Conservation (phyloP, 441 rosid species). For the Corymbia calophylla region DNA sequence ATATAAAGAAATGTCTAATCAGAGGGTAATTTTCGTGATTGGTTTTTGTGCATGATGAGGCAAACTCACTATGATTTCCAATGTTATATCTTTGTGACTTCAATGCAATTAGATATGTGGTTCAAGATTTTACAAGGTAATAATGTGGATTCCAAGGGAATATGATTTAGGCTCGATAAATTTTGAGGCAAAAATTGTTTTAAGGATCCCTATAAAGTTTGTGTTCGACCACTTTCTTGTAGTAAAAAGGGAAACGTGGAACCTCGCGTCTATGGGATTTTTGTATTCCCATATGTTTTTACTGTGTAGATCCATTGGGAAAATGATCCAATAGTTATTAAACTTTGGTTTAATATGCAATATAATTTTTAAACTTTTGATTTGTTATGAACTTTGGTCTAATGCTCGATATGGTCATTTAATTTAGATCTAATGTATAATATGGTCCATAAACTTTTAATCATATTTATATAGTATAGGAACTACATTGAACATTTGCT, state of each 20-base stretch:
- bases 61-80: not conserved
- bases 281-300: not conserved
- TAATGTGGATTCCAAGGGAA: not conserved
- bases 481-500: not conserved
- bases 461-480: not conserved
- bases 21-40: not conserved
- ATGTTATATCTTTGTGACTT: not conserved
- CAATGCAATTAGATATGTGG: not conserved
- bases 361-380: fast-evolving
- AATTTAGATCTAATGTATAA: not conserved
- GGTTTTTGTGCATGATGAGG: not conserved
- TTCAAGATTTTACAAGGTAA: not conserved
- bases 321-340: not conserved
- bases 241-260: not conserved
- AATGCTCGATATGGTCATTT: not conserved
- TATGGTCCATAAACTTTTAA: not conserved
- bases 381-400: too few species aligned
- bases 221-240: not conserved
- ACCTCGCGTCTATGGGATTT: not conserved
- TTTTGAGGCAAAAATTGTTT: not conserved
- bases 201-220: not conserved
- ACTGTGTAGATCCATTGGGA: not conserved
- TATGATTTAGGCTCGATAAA: not conserved
- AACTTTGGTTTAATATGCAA: not conserved
- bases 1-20: not conserved